These are phyloP conservation scores for Musa balbisiana DNA, from an alignment of 202 grass and related monocot species.

Conservation along the genomic window DNA sequence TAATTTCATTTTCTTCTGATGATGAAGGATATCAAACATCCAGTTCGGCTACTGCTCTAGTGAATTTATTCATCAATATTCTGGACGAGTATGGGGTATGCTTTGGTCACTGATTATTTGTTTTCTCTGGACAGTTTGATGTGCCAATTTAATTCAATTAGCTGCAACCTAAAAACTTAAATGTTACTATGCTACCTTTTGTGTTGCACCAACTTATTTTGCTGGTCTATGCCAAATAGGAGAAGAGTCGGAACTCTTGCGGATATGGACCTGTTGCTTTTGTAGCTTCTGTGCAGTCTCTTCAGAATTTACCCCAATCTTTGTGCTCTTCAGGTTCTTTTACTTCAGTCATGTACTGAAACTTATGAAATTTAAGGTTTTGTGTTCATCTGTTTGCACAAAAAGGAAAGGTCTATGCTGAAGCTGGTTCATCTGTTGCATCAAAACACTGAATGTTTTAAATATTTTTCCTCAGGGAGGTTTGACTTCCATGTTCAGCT, in stretches of 20 bases:
- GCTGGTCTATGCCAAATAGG: conserved; percentile 26
- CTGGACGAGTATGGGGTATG: conserved; percentile 77
- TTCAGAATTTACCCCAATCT: conserved; percentile 63
- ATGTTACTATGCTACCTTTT: not conserved
- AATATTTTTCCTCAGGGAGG: conserved; percentile 44
- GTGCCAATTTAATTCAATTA: not conserved
- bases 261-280: conserved; percentile 87
- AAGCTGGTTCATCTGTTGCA: not conserved
- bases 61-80: conserved; percentile 64
- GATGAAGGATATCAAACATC: conserved; percentile 56
- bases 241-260: conserved; percentile 52
- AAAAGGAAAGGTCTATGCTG: conserved; percentile 8
- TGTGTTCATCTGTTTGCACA: conserved; percentile 7
- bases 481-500: conserved; percentile 97
- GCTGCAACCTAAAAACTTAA: not conserved
- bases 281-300: conserved; percentile 71
- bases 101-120: conserved; percentile 15
- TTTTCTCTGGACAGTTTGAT: not conserved
- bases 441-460: not conserved
- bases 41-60: conserved; percentile 56
- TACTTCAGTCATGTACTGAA: conserved; percentile 11
- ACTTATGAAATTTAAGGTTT: not conserved
- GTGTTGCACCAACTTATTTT: not conserved
- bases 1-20: conserved; percentile 70
- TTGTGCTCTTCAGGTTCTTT: conserved; percentile 76